Base-by-base conservation (phyloP, 805 yeast genomes). In the Wickerhamiella azymoides region DNA sequence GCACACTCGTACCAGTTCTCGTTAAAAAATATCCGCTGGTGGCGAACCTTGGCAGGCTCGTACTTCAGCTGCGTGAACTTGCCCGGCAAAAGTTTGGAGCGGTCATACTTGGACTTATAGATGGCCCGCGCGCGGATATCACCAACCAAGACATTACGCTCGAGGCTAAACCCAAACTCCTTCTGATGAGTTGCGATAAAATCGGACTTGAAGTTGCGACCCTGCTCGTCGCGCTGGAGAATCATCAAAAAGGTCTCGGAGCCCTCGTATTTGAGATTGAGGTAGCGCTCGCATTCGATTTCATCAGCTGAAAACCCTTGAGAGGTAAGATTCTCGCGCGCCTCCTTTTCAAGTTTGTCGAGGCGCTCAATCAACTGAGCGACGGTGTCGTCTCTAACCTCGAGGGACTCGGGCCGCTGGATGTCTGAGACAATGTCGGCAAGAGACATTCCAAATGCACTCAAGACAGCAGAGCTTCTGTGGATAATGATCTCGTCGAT, bases 231-330 rank as follows among this genome's bases (percentile, higher is more conserved):
- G 25, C 5, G 10, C 28, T 47, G 49, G 4, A 39, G 32, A n/a
- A 82, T 75, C 82, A 86, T 80, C 50, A 88, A 64, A 36, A 81
- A 79, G 2, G 95, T 81, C 57, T 88, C 96, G n/a, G 94, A 80
- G 8, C 96, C 96, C 50, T 76, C 76, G 58, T 83, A 88, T 56
- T 93, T 71, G 69, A 86, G 65, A 58, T 86, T 86, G 50, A 86
- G 64, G 53, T 72, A 83, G 38, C 73, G 72, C 56, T 85, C 93
- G 46, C 71, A 67, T 21, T 55, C 59, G 19, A 84, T 70, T 19
- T 68, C 63, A 3, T 62, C 60, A 4, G 60, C 61, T 0, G 53
- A 36, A 52, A 78, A 74, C 0, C 84, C 83, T 60, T 85, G 94
- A 1, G 57, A 51, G 1, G 43, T 46, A 33, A 74, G 67, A 38